A percentile compares a stretch with the other conserved stretches of the same genome.
phyloP scores from a whole-genome alignment of 1,284 basidiomycete species.

The Ceratobasidium sp. region DNA sequence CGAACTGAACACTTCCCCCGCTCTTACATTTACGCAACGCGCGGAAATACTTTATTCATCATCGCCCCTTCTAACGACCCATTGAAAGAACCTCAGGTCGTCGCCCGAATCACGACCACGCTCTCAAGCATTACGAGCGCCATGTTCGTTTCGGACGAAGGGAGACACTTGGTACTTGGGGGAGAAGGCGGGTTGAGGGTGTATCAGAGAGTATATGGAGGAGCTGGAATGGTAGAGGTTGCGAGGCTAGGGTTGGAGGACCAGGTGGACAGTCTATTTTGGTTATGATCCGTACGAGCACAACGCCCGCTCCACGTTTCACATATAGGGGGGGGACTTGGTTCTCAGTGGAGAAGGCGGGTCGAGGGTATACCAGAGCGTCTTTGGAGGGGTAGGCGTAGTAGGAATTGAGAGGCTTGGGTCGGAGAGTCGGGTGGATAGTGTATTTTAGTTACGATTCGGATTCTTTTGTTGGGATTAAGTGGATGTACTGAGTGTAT shows the following conservation, averaged over 20 bases:
- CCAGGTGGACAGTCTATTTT: neutral
- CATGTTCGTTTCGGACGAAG: conserved; percentile 1
- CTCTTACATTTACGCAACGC: conserved; percentile 11
- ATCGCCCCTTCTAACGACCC: conserved; percentile 16
- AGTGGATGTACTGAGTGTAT: neutral
- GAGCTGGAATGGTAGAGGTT: conserved; percentile 9
- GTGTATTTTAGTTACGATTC: conserved; percentile 5
- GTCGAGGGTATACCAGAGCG: conserved; percentile 6
- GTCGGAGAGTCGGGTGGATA: neutral
- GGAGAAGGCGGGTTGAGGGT: conserved; percentile 9
- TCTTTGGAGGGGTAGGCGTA: neutral
- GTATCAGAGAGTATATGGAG: conserved; percentile 1
- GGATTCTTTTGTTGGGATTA: neutral
- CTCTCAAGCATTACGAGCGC: neutral
- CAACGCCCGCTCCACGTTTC: neutral
- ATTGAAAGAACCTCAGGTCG: neutral
- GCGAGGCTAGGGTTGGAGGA: neutral
- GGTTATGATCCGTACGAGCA: conserved; percentile 1
- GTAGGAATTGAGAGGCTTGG: conserved; percentile 1
- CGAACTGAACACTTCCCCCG: neutral
- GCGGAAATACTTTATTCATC: neutral
- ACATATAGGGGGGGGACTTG: conserved; percentile 4
- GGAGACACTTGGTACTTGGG: conserved; percentile 3
- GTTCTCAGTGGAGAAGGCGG: conserved; percentile 17
- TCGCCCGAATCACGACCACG: conserved; percentile 9